Percentiles rank a stretch among this genome's conserved stretches.
phyloP scores from a whole-genome alignment of 106 monocot genomes.

The Phalaenopsis aphrodite region DNA sequence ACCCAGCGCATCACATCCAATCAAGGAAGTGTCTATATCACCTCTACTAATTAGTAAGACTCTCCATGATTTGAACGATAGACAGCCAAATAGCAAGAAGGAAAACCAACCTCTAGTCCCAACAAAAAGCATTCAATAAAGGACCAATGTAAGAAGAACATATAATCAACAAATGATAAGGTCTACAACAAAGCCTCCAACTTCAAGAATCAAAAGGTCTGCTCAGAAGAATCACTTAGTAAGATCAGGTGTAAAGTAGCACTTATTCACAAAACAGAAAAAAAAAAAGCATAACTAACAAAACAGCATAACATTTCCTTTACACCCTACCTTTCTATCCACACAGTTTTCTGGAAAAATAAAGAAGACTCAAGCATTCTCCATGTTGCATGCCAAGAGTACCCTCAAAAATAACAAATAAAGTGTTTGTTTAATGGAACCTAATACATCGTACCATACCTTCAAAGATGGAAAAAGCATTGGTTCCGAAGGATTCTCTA shows the following conservation, averaged over 20 bases:
- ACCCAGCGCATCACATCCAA: no score
- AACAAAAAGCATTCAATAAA: not conserved
- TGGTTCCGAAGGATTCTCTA: conserved; percentile 68
- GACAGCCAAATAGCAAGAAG: not conserved
- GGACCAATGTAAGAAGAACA: not conserved
- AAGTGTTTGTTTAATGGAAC: not conserved
- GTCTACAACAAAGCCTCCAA: not conserved
- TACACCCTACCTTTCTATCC: not conserved
- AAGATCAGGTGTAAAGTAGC: not conserved
- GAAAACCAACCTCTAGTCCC: not conserved
- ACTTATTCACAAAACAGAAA: not conserved
- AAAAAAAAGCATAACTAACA: not conserved
- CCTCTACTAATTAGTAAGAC: no score
- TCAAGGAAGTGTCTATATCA: no score
- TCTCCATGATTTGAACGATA: not conserved
- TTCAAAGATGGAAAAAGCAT: conserved; percentile 63
- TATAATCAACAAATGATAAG: not conserved
- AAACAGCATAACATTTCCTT: not conserved
- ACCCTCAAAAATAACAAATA: not conserved
- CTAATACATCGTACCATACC: conserved; percentile 27
- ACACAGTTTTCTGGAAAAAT: not conserved
- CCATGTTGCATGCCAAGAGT: conserved; percentile 1
- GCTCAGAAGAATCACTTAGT: not conserved
- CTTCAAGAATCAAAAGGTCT: not conserved
- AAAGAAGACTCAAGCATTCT: not conserved